phyloP scores from a whole-genome alignment of 208 protist species.

The Trypanosomatidae sp. region DNA sequence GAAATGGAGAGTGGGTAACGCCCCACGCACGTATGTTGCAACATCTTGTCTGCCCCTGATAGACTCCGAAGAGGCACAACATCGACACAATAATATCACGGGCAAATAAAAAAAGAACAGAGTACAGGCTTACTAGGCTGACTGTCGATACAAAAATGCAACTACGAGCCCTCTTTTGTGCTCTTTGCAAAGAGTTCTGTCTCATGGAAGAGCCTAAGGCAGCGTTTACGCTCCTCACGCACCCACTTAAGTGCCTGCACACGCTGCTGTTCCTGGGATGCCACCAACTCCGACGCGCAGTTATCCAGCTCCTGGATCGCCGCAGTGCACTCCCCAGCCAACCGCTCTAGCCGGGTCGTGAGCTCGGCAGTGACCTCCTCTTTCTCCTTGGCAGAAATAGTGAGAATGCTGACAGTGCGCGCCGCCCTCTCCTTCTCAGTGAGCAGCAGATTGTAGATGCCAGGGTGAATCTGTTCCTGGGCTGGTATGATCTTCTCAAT shows the following conservation, averaged over 20 bases:
- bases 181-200: conserved; percentile 17
- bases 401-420: conserved; percentile 66
- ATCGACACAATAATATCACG: background rate
- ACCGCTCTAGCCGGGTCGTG: conserved; percentile 45
- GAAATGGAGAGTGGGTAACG: background rate
- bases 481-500: conserved; percentile 81
- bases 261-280: conserved; percentile 73
- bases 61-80: background rate
- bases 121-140: background rate
- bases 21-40: background rate
- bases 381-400: conserved; percentile 73
- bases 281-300: conserved; percentile 54
- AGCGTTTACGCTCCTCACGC: conserved; percentile 66
- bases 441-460: conserved; percentile 82
- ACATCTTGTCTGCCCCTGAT: too few species aligned
- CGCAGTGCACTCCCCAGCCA: conserved; percentile 57
- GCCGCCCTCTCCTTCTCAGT: conserved; percentile 72
- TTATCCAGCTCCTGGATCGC: conserved; percentile 79
- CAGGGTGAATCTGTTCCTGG: conserved; percentile 84
- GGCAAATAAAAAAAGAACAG: background rate
- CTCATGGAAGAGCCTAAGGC: conserved; percentile 46
- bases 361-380: conserved; percentile 74
- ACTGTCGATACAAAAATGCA: background rate
- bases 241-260: conserved; percentile 70
- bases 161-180: background rate